Base-by-base conservation (phyloP, 495 filamentous ascomycete genomes). In the Cetradonia linearis region DNA sequence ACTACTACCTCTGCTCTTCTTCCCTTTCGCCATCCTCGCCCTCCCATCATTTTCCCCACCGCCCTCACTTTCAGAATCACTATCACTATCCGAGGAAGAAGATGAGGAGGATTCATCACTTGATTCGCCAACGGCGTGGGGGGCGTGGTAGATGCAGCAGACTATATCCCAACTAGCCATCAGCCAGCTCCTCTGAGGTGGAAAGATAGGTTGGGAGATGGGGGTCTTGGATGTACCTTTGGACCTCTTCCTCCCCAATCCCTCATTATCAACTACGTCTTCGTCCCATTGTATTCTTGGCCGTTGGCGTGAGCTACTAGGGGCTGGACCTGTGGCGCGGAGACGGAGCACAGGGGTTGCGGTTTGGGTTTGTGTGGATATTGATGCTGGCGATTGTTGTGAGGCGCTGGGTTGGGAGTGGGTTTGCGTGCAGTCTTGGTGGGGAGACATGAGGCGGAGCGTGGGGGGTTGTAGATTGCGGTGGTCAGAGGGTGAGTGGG, bases 91-190 rank as follows among this genome's bases (percentile, higher is more conserved):
- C 52, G 78, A 82, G 18, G 79, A 81, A 47, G 78, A 83, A 31
- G 82, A 84, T 14, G 85, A 78, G 63, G 78, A 69, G 30, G 84
- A 86, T 65, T 91, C 86, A 60, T 86, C 86, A 62, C 83, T 89
- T 18, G 89, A 95, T 70, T 96, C 93, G 71, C 86, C 93, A 10
- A 91, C 82, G 44, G 79, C 82, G 56, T 84, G 85, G 3, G 88
- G 82, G 61, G 87, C 87, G 75, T 95, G 91, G 76, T 96, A 99
- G 70, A 97, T 97, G 71, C 93, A 99, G 80, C 93, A 99, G 27
- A 97, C 94, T 96, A 28, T 20, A 42, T 38, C 14, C 47, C 50
- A 61, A 34, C 3, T n/a, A 40, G 48, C 52, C 33, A 31, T 11
- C 20, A 7, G 25, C 50, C 34, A 38, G 27, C 31, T 31, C 30